Conservation (phyloP, 345 rosid genomes). For the Stellera chamaejasme region DNA sequence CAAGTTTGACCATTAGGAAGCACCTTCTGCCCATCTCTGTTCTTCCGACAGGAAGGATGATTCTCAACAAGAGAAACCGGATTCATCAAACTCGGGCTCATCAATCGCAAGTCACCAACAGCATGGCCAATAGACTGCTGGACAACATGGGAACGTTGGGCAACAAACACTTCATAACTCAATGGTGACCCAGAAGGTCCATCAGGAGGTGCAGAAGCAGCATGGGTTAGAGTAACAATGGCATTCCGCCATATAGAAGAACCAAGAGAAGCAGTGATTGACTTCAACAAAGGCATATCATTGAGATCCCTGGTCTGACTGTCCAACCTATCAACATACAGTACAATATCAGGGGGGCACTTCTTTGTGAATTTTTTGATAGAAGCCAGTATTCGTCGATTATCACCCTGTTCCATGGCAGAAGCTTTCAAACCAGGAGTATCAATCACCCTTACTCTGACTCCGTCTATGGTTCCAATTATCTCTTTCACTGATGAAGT, state of each 20-base stretch:
- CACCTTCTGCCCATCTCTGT: constrained; percentile 80
- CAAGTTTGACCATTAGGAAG: constrained; percentile 90
- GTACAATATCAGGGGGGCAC: constrained; percentile 77
- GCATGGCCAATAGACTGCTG: constrained; percentile 95
- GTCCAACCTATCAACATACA: constrained; percentile 84
- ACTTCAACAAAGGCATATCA: constrained; percentile 67
- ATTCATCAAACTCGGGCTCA: constrained; percentile 89
- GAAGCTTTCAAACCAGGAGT: constrained; percentile 81
- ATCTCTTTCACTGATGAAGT: constrained; percentile 64
- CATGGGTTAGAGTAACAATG: constrained; percentile 85
- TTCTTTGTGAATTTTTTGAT: constrained; percentile 57
- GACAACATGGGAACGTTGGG: constrained; percentile 87
- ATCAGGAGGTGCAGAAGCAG: constrained; percentile 95
- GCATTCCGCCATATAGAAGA: constrained; percentile 84
- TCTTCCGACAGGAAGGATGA: constrained; percentile 78
- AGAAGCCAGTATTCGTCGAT: constrained; percentile 55
- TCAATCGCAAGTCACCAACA: constrained; percentile 80
- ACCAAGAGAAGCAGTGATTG: constrained; percentile 62
- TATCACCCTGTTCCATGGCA: constrained; percentile 67
- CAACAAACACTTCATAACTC: constrained; percentile 83
- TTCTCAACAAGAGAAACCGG: constrained; percentile 91
- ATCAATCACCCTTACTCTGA: constrained; percentile 60
- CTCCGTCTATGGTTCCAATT: constrained; percentile 57
- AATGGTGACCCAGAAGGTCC: constrained; percentile 86
- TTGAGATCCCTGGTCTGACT: constrained; percentile 78